Conservation (phyloP, 345 rosid genomes). For the Eucalyptus curtisii region DNA sequence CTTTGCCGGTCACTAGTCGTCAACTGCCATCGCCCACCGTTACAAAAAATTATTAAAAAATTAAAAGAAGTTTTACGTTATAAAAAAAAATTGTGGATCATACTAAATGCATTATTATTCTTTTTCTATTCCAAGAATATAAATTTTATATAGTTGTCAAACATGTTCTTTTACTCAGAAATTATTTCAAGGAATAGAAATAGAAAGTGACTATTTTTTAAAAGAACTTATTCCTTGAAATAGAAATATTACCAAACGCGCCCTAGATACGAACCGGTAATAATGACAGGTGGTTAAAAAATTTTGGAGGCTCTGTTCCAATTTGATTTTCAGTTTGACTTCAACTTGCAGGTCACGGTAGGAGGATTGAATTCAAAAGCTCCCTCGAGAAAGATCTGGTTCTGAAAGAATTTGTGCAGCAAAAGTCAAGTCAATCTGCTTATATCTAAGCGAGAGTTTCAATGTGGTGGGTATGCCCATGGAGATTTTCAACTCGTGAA, state of each 20-base stretch:
- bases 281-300: background rate
- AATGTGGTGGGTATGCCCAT: background rate
- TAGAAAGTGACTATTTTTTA: no score
- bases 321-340: background rate
- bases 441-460: background rate
- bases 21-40: accelerated
- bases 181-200: no score
- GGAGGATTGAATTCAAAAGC: conserved; percentile 10
- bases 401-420: conserved; percentile 2
- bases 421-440: background rate
- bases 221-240: accelerated
- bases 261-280: background rate
- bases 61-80: no score
- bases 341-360: conserved; percentile 9
- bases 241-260: accelerated
- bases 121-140: no score
- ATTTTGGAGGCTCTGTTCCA: background rate
- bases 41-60: no score
- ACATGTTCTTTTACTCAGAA: accelerated
- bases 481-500: background rate
- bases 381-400: background rate
- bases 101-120: no score
- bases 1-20: no score
- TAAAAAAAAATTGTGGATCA: no score
- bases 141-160: no score